phyloP scores from a whole-genome alignment of 1,284 basidiomycete species.

The Papiliotrema fonsecae region DNA sequence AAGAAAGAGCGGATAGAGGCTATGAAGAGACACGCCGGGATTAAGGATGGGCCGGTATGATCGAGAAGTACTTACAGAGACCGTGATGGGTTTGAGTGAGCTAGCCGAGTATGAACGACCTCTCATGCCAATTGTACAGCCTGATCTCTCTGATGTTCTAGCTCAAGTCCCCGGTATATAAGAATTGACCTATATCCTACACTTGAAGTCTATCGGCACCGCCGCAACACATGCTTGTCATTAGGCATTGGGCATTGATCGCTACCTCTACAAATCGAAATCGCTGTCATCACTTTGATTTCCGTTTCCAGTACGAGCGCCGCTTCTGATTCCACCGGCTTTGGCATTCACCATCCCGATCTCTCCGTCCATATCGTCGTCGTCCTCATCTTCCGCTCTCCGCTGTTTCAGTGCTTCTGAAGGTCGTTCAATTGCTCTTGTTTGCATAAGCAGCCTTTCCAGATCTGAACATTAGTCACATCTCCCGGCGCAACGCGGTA shows the following conservation, averaged over 20 bases:
- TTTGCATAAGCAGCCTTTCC: slow-evolving; percentile 39
- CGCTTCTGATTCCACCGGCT: slow-evolving; percentile 28
- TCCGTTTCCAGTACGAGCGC: slow-evolving; percentile 15
- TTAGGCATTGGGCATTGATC: background rate
- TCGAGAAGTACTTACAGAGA: background rate
- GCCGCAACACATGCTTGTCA: no score
- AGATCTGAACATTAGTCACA: slow-evolving; percentile 27
- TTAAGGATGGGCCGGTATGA: slow-evolving; percentile 17
- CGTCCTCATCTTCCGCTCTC: slow-evolving; percentile 28
- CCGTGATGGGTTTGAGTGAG: background rate
- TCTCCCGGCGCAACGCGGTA: background rate
- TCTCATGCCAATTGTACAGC: no score
- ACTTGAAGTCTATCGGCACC: no score
- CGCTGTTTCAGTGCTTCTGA: slow-evolving; percentile 23
- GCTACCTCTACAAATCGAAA: slow-evolving; percentile 37
- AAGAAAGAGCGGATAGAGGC: slow-evolving; percentile 23
- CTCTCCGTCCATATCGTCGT: slow-evolving; percentile 24
- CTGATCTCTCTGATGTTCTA: no score
- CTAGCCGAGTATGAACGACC: background rate
- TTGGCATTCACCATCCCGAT: slow-evolving; percentile 35
- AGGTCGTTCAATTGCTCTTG: slow-evolving; percentile 39
- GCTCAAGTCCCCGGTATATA: no score
- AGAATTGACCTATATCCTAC: no score
- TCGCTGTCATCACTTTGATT: slow-evolving; percentile 40
- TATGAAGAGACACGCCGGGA: slow-evolving; percentile 26